Conservation (phyloP, 495 filamentous ascomycete species). For the Ascobolus immersus region DNA sequence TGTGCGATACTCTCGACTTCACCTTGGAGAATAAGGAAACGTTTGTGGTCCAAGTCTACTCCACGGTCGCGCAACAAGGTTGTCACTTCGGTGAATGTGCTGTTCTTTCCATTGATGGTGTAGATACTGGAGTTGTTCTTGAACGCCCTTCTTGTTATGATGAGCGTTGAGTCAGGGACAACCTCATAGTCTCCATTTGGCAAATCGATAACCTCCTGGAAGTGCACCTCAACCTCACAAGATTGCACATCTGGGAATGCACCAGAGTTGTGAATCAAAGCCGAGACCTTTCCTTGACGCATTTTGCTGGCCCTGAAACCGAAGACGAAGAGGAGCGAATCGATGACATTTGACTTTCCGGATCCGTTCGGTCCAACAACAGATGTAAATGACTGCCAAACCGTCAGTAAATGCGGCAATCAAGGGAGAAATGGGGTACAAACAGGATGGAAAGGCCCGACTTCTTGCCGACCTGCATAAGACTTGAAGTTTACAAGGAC, state of each 20-base stretch:
- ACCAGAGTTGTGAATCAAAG: slow-evolving; percentile 88
- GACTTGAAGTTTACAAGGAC: slow-evolving; percentile 93
- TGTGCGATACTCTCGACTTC: slow-evolving; percentile 97
- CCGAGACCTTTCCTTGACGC: slow-evolving; percentile 95
- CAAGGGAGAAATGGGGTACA: slow-evolving; percentile 2
- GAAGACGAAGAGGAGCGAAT: slow-evolving; percentile 91
- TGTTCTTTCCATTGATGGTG: slow-evolving; percentile 71
- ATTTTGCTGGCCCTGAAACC: slow-evolving; percentile 98
- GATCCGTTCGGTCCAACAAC: slow-evolving; percentile 96
- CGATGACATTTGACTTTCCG: slow-evolving; percentile 96
- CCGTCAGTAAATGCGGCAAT: not conserved
- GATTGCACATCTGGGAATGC: slow-evolving; percentile 55
- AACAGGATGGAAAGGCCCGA: slow-evolving; percentile 71
- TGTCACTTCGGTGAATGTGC: slow-evolving; percentile 76
- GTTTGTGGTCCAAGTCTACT: slow-evolving; percentile 92
- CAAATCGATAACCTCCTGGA: slow-evolving; percentile 70
- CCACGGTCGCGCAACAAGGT: slow-evolving; percentile 67
- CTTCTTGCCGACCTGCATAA: slow-evolving; percentile 82
- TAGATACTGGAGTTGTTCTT: slow-evolving; percentile 97
- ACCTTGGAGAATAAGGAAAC: slow-evolving; percentile 88
- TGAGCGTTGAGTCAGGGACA: slow-evolving; percentile 54
- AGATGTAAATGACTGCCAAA: slow-evolving; percentile 57
- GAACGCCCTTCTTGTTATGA: slow-evolving; percentile 81
- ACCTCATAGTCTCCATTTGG: slow-evolving; percentile 45
- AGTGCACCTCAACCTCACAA: slow-evolving; percentile 90